Evolutionary conservation across 805 yeast genomes (phyloP).

Genomic region (Teunomyces panamensis): DNA sequence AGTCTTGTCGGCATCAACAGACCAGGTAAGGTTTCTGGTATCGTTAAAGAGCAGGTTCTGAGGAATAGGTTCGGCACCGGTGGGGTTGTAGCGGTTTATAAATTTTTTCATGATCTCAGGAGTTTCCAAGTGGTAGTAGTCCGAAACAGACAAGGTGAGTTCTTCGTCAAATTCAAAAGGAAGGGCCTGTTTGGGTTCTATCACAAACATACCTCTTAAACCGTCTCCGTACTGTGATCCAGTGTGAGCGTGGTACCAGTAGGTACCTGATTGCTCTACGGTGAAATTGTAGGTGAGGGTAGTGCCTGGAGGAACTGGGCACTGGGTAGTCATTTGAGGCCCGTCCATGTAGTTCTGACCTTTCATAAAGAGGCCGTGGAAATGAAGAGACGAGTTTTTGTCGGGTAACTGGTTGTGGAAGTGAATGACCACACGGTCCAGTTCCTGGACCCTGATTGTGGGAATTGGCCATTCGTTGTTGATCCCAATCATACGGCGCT

Average conservation of each 20-base stretch:
- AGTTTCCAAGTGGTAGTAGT: constrained; percentile 60
- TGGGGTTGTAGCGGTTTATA: constrained; percentile 67
- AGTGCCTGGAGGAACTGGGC: constrained; percentile 42
- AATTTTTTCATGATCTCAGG: constrained; percentile 46
- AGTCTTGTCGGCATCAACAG: constrained; percentile 57
- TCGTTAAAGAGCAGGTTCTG: constrained; percentile 65
- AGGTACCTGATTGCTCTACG: constrained; percentile 36
- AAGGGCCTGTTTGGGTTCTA: constrained; percentile 42
- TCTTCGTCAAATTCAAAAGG: constrained; percentile 68
- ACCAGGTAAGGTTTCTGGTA: constrained; percentile 52
- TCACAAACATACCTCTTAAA: constrained; percentile 62
- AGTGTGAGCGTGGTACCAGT: constrained; percentile 79
- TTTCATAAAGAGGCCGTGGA: constrained; percentile 44
- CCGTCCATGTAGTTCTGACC: constrained; percentile 44
- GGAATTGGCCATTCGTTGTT: constrained; percentile 50
- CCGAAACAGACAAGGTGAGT: constrained; percentile 53
- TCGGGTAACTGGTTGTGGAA: constrained; percentile 32
- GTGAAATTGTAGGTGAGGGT: constrained; percentile 39
- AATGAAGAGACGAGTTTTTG: constrained; percentile 40
- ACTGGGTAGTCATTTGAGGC: constrained; percentile 45
- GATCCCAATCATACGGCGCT: constrained; percentile 55
- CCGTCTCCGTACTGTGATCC: constrained; percentile 82
- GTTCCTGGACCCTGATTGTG: constrained; percentile 31
- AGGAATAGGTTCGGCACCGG: constrained; percentile 84
- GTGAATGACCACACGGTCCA: constrained; percentile 41